Base-by-base conservation (phyloP, 1,284 basidiomycete genomes). In the Schizopora paradoxa region DNA sequence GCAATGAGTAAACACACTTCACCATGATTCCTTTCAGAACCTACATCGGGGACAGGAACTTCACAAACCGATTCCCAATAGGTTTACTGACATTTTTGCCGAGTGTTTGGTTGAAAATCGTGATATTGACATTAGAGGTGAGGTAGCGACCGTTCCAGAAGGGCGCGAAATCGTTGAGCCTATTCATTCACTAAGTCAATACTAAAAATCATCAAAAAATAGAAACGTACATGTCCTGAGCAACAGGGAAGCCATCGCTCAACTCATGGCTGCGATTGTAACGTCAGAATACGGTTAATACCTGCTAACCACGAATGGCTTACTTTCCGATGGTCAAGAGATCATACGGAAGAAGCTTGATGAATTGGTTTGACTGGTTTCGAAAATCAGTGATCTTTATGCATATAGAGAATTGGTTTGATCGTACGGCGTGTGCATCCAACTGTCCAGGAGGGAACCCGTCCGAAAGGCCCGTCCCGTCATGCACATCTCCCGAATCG, bases 101-200 rank as follows among this genome's bases (percentile, higher is more conserved):
- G 6, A 43, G 11, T n/a, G 33, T 22, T 8, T 46, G 74, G 23
- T 76, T 58, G 36, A 73, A 65, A 6, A 88, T 58, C 0, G 87
- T 91, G 56, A 93, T 90, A 63, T 92, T 90, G 37, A 79, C 86
- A 58, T 92, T 93, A 3, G 84, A 88, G 0, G 88, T 82, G 34
- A 94, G 68, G 59, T 90, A 91, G 36, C 86, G 76, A 8, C 87
- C 87, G 1, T 75, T 71, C 64, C 84, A 72, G 43, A 75, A 67
- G 2, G 87, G 87, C 4, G 72, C 82, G 58, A 88, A 89, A 61
- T 88, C 85, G n/a, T 26, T 37, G 22, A 33, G 16, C n/a, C 13
- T 34, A 44, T 14, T 19, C 8, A 19, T 13, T 38, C 5, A 4
- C 28, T 39, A 14, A 6, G 14, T 41, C 29, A 14, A 7, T 11